Percentiles rank a stretch among this genome's conserved stretches.
Conservation (phyloP, 371 early-diverging fungal species). For the Mortierella sp. region DNA sequence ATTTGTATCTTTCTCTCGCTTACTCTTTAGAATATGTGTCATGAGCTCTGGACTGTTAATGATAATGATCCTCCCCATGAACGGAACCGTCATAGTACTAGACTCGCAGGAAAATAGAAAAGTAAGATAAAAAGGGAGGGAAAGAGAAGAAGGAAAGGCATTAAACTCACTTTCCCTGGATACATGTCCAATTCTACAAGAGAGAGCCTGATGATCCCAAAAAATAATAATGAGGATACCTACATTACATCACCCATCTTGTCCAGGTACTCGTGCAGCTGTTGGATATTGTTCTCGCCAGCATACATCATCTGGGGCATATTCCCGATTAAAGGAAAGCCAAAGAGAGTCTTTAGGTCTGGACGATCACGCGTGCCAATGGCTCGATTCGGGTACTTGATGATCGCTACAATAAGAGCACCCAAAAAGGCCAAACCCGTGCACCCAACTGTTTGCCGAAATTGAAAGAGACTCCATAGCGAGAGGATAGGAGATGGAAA, state of each 20-base stretch:
- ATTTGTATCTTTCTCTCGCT: neutral
- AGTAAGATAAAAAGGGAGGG: neutral
- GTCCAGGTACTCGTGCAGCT: neutral
- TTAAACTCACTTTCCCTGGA: no score
- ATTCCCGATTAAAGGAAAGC: constrained; percentile 7
- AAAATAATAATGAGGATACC: neutral
- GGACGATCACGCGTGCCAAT: constrained; percentile 1
- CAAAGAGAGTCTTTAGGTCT: neutral
- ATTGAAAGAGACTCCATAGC: no score
- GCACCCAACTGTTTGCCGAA: constrained; percentile 16
- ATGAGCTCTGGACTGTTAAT: constrained; percentile 1
- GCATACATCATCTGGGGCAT: constrained; percentile 3
- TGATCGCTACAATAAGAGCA: constrained; percentile 15
- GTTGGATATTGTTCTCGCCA: constrained; percentile 1
- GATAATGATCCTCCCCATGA: neutral
- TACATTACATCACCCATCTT: neutral
- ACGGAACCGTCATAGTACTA: constrained; percentile 2
- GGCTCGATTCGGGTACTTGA: constrained; percentile 12
- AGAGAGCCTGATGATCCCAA: no score
- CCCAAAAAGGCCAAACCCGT: constrained; percentile 20
- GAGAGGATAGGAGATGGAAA: no score
- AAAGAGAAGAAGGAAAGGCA: neutral
- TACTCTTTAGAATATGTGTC: constrained; percentile 11
- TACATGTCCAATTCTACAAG: no score
- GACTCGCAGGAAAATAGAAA: neutral